These are phyloP conservation scores for Corymbia citriodora DNA, from an alignment of 441 rosid genomes.

Conservation along the genomic window DNA sequence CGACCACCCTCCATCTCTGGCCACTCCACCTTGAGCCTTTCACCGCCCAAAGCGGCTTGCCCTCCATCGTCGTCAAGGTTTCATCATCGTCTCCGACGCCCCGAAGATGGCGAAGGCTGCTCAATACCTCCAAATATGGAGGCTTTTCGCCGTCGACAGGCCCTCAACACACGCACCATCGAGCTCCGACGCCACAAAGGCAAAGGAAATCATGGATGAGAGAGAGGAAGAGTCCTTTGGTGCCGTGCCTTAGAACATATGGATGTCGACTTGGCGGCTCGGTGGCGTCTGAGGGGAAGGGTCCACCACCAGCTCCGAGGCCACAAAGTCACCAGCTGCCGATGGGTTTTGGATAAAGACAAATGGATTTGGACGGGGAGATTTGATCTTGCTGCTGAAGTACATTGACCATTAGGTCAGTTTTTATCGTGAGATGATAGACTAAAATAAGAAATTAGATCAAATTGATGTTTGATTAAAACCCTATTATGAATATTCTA, in stretches of 20 bases:
- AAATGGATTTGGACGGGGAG: background rate
- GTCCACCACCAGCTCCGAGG: background rate
- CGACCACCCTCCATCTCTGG: background rate
- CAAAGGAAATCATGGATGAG: background rate
- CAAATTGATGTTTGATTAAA: background rate
- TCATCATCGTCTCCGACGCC: background rate
- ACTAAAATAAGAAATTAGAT: background rate
- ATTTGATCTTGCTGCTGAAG: background rate
- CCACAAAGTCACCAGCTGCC: no score
- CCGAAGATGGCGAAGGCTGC: background rate
- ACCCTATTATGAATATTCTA: background rate
- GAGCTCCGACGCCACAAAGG: background rate
- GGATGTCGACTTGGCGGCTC: background rate
- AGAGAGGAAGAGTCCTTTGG: background rate
- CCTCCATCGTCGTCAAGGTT: background rate
- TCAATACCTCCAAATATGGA: background rate
- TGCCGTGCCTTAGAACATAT: background rate
- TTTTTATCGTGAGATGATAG: background rate
- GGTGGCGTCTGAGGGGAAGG: background rate
- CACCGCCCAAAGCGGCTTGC: background rate
- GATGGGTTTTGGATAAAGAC: background rate
- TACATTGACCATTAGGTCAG: background rate
- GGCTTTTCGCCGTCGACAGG: background rate
- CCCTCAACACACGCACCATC: background rate
- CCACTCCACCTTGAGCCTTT: background rate